Conservation (phyloP, 2,329 filamentous ascomycete genomes). For the Calonectria crousiana region DNA sequence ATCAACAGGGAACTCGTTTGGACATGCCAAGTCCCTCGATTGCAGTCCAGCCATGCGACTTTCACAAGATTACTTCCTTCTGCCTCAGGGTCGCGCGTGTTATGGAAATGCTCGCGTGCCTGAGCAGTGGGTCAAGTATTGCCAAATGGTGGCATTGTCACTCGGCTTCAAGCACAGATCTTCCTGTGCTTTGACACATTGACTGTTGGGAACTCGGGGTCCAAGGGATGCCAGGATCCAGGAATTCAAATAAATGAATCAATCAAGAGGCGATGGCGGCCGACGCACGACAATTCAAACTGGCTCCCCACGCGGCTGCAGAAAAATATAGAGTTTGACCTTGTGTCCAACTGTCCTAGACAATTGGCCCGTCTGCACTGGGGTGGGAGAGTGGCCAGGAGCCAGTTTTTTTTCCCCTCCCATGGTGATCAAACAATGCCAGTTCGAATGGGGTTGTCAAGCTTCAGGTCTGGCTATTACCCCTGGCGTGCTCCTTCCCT, state of each 20-base stretch:
- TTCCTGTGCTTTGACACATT: slow-evolving; percentile 7
- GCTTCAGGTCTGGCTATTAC: not conserved
- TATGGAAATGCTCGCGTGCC: slow-evolving; percentile 34
- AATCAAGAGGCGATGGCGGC: not conserved
- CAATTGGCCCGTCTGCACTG: slow-evolving; percentile 33
- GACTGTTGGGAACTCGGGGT: slow-evolving; percentile 6
- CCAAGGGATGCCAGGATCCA: not conserved
- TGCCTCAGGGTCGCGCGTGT: not conserved
- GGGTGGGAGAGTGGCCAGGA: slow-evolving; percentile 4
- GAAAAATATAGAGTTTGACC: slow-evolving; percentile 27
- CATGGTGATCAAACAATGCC: slow-evolving; percentile 39
- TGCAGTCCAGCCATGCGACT: not conserved
- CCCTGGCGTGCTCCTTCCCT: not conserved
- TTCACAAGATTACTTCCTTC: not conserved
- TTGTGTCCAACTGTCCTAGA: slow-evolving; percentile 11
- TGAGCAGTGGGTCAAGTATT: slow-evolving; percentile 12
- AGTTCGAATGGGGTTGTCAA: not conserved
- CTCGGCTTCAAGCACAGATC: not conserved
- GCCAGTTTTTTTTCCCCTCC: slow-evolving; percentile 21
- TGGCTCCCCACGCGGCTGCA: slow-evolving; percentile 18
- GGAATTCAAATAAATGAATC: slow-evolving; percentile 1
- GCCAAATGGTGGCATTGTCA: not conserved
- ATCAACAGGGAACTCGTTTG: slow-evolving; percentile 32
- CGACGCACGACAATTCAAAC: not conserved
- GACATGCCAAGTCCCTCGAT: not conserved